These are phyloP conservation scores for Salvia hispanica DNA, from an alignment of 257 asterid species.

Conservation along the genomic window DNA sequence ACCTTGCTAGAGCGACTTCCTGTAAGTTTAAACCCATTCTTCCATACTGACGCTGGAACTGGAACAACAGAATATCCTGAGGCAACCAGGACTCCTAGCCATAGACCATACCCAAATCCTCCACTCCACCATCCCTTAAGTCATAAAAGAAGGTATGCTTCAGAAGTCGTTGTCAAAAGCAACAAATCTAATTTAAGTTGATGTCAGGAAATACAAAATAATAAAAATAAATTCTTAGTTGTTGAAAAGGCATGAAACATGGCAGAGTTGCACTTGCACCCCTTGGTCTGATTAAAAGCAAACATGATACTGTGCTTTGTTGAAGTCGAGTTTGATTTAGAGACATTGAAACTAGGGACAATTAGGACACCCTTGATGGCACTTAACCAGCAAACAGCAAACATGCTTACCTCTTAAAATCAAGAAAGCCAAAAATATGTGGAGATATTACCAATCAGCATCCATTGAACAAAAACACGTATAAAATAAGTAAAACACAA, in stretches of 20 bases:
- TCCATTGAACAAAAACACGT: not conserved
- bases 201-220: conserved; percentile 16
- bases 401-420: no score
- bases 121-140: conserved; percentile 95
- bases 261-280: no score
- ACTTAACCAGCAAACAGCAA: no score
- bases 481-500: conserved; percentile 8
- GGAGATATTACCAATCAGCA: conserved; percentile 16
- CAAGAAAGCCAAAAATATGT: not conserved
- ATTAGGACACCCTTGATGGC: no score
- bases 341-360: no score
- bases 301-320: no score
- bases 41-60: conserved; percentile 73
- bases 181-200: conserved; percentile 12
- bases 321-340: no score
- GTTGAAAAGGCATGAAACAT: no score
- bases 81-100: conserved; percentile 85
- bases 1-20: conserved; percentile 69
- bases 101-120: conserved; percentile 85
- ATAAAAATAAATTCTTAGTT: not conserved
- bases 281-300: no score
- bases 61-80: conserved; percentile 86
- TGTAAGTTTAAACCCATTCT: conserved; percentile 62
- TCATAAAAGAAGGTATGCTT: conserved; percentile 24
- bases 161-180: conserved; percentile 24